These are phyloP conservation scores for Aspergillus panamensis DNA, from an alignment of 495 filamentous ascomycete species.

Conservation along the genomic window DNA sequence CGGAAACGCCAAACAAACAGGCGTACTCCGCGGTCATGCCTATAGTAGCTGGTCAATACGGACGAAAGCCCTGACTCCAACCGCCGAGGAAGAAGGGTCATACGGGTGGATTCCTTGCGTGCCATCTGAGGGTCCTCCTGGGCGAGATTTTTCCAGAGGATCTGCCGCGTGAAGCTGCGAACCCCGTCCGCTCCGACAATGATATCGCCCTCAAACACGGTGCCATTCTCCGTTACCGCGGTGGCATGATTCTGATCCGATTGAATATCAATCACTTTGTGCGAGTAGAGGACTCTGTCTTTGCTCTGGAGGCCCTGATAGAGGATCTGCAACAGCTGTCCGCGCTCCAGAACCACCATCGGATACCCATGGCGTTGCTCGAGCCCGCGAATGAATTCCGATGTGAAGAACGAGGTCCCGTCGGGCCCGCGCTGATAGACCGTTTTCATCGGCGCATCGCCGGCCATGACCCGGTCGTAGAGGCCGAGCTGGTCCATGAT, in stretches of 20 bases:
- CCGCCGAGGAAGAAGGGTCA: not conserved
- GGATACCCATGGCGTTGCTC: not conserved
- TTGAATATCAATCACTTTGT: not conserved
- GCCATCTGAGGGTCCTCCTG: not conserved
- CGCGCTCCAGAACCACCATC: not conserved
- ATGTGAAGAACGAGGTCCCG: not conserved
- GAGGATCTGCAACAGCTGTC: not conserved
- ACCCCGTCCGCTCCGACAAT: slow-evolving; percentile 7
- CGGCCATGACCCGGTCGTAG: not conserved
- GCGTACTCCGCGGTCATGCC: not conserved
- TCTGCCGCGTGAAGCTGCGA: not conserved
- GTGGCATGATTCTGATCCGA: not conserved
- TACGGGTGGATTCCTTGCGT: not conserved
- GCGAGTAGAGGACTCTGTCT: not conserved
- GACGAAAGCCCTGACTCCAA: not conserved
- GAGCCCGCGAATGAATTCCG: not conserved
- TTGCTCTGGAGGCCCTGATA: not conserved
- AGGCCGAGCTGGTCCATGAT: not conserved
- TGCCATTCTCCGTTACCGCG: not conserved
- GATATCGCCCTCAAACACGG: not conserved
- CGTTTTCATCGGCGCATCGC: no score
- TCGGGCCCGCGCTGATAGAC: not conserved
- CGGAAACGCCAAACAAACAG: not conserved
- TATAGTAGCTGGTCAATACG: not conserved
- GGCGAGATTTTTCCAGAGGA: not conserved